phyloP scores from a whole-genome alignment of 495 filamentous ascomycete genomes.

The Aspergillus nidulans region DNA sequence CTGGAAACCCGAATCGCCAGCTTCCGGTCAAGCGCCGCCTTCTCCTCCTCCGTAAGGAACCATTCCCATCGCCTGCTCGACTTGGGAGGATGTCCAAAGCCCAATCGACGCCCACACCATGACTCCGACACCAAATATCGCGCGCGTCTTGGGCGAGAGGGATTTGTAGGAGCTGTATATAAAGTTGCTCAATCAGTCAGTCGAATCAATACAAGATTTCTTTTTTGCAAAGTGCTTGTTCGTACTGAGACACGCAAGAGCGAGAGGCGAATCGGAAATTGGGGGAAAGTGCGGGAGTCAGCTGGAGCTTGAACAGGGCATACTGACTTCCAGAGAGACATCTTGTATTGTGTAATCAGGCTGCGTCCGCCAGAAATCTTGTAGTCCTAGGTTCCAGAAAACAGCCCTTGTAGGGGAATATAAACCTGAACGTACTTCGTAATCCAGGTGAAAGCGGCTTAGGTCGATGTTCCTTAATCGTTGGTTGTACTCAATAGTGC shows the following conservation, averaged over 20 bases:
- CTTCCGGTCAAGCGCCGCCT: conserved; percentile 48
- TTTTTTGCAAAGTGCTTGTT: too few species aligned
- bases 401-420: too few species aligned
- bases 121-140: conserved; percentile 59
- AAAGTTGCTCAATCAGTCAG: too few species aligned
- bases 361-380: too few species aligned
- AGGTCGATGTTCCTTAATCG: background rate
- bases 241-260: background rate
- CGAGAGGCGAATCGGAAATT: background rate
- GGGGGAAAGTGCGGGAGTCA: background rate
- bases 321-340: conserved; percentile 11
- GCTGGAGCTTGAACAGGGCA: background rate
- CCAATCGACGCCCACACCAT: conserved; percentile 62
- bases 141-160: conserved; percentile 57
- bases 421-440: too few species aligned
- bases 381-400: too few species aligned
- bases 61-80: conserved; percentile 59
- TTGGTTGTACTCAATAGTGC: background rate
- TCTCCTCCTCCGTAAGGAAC: conserved; percentile 58
- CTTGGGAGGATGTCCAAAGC: conserved; percentile 52
- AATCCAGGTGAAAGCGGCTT: too few species aligned
- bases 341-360: too few species aligned
- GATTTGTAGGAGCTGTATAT: conserved; percentile 53
- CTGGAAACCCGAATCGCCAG: conserved; percentile 45
- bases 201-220: too few species aligned